Evolutionary conservation across 1,139 yeast species (phyloP), one percentile per base, ranked within the genome.

Genomic region (Saccharomyces hybrid): DNA sequence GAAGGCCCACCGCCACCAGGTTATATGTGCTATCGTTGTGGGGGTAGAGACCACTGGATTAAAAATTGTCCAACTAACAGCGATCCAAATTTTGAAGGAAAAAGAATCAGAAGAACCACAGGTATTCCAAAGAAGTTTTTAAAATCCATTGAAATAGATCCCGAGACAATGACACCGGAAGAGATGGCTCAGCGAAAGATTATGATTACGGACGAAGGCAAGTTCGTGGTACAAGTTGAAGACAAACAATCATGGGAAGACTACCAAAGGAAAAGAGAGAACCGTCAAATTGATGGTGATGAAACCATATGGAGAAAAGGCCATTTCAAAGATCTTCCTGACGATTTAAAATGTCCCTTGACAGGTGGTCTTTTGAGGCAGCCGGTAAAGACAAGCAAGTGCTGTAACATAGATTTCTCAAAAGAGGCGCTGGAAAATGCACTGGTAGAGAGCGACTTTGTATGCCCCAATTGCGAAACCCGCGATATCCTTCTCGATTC

Each of bases 51-150:
- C 59, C 99, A 93, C 70, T 91, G 96, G 93, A 91, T 95, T 59
- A 88, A 88, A 65, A 89, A 90, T 62, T 93, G 99, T 74, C 99
- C 99, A 0, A 89, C 96, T 2, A 87, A 88, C 63, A 83, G 82
- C 54, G 99, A 93, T 70, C 96, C 97, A 4, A 87, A 83, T 63
- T 90, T 90, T 79, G 98, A 93, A 68, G 96, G 96, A 29, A 88
- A 88, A 67, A 79, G 95, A 60, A 86, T 93, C 51, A 84, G 89
- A 66, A 80, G 96, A 64, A 91, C 98, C 0, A 93, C 99, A 0
- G 99, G 99, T 82, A 93, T 93, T 66, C 99, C 99, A 4, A 86
- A 87, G 70, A 86, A 95, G 48, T 90, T 90, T 71, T 80, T 93
- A 70, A 87, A 89, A 63, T 86, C 96, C 0, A 84, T 88, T 11